These are phyloP conservation scores for Taxawa tesnikishii DNA, from an alignment of 2,329 filamentous ascomycete genomes.

Conservation along the genomic window DNA sequence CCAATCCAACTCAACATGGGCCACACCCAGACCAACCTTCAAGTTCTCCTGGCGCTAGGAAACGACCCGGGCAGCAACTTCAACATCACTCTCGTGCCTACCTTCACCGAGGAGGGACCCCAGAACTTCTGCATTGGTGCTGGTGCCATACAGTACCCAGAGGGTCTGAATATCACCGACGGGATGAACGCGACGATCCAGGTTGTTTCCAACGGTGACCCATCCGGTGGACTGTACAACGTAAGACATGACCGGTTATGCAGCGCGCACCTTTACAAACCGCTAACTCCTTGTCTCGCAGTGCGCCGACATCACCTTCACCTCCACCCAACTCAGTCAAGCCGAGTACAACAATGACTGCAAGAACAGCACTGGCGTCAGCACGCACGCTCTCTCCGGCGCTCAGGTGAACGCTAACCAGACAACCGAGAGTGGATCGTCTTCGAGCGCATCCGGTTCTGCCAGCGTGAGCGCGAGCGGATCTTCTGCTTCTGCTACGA, in stretches of 20 bases:
- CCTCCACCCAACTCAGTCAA: slow-evolving; percentile 34
- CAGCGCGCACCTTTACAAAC: too few species aligned
- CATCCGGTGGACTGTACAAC: slow-evolving; percentile 52
- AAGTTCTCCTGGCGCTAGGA: slow-evolving; percentile 41
- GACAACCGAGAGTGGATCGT: slow-evolving; percentile 1
- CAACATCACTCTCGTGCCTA: slow-evolving; percentile 54
- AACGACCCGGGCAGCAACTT: slow-evolving; percentile 46
- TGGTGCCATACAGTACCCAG: slow-evolving; percentile 39
- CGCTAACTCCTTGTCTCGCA: slow-evolving; percentile 16
- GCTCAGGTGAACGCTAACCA: slow-evolving; percentile 14
- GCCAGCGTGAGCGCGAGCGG: slow-evolving; percentile 8
- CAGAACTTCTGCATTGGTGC: slow-evolving; percentile 54
- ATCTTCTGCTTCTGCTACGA: slow-evolving; percentile 5
- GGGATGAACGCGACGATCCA: slow-evolving; percentile 56
- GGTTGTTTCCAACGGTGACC: slow-evolving; percentile 51
- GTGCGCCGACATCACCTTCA: slow-evolving; percentile 66
- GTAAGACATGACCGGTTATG: slow-evolving; percentile 19
- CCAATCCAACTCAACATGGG: slow-evolving; percentile 40
- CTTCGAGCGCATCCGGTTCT: slow-evolving; percentile 1
- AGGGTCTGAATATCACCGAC: slow-evolving; percentile 38
- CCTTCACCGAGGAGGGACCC: slow-evolving; percentile 47
- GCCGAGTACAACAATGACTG: slow-evolving; percentile 37
- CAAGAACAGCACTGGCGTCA: slow-evolving; percentile 46
- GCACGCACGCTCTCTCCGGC: slow-evolving; percentile 26
- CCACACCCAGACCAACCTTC: slow-evolving; percentile 39